A percentile compares a stretch with the other conserved stretches of the same genome.
phyloP scores from a whole-genome alignment of 1,284 basidiomycete genomes.

The Golubevia pallescens region DNA sequence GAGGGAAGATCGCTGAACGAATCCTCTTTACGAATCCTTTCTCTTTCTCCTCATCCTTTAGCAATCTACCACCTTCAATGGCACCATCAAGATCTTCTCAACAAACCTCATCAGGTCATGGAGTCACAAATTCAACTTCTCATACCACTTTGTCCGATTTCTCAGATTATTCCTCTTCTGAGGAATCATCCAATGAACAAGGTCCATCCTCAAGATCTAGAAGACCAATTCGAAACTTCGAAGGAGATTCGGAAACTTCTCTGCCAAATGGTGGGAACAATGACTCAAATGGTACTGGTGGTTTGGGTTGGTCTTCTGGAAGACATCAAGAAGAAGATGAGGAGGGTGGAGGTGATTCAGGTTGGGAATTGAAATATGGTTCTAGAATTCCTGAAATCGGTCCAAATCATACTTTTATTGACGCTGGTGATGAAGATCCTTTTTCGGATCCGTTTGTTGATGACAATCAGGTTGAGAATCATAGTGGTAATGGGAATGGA shows the following conservation, averaged over 20 bases:
- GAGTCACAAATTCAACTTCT: background rate
- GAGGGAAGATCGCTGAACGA: no score
- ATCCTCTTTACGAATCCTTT: background rate
- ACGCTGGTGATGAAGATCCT: conserved; percentile 28
- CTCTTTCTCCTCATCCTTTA: conserved; percentile 9
- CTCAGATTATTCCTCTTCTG: background rate
- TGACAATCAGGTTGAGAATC: no score
- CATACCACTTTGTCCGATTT: background rate
- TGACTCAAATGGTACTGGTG: conserved; percentile 34
- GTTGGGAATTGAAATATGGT: no score
- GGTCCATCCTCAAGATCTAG: no score
- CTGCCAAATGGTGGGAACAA: conserved; percentile 21
- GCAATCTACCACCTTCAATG: background rate
- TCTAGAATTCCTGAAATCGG: no score
- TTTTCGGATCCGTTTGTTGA: conserved; percentile 42
- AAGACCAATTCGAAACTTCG: no score
- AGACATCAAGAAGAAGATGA: conserved; percentile 13
- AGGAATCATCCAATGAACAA: conserved; percentile 1
- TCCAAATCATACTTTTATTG: background rate
- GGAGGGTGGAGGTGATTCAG: conserved; percentile 11
- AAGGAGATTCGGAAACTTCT: no score
- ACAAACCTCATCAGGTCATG: background rate
- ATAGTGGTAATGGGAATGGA: conserved; percentile 21
- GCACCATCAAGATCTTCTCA: background rate
- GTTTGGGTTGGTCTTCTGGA: conserved; percentile 17